Percentiles rank a stretch among this genome's conserved stretches.
Conservation (phyloP, 2,329 filamentous ascomycete species). For the Shiraia bambusicola region DNA sequence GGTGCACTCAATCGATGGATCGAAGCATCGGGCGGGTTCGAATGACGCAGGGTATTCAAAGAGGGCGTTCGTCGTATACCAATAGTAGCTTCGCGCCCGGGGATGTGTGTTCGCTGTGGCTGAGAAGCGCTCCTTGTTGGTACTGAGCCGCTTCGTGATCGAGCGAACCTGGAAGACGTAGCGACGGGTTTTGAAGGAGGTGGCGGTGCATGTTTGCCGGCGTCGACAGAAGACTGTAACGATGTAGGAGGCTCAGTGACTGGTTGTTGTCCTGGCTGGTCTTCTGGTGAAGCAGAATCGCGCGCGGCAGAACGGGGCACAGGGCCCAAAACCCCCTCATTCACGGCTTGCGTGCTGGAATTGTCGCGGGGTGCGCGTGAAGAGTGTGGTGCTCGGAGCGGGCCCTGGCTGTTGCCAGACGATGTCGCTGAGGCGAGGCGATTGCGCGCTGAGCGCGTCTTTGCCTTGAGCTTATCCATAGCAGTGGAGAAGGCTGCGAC, state of each 20-base stretch:
- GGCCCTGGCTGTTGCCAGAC: conserved; percentile 26
- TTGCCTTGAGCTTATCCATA: conserved; percentile 40
- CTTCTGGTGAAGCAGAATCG: conserved; percentile 33
- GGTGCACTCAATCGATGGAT: conserved; percentile 26
- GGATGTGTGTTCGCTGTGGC: conserved; percentile 28
- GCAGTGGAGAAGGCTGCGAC: not conserved
- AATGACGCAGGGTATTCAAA: conserved; percentile 24
- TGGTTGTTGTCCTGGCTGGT: conserved; percentile 22
- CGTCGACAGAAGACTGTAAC: conserved; percentile 40
- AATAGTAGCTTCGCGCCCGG: conserved; percentile 38
- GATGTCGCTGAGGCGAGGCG: conserved; percentile 31
- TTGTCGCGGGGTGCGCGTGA: conserved; percentile 35
- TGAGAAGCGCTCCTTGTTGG: conserved; percentile 19
- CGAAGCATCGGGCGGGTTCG: conserved; percentile 23
- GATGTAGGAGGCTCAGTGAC: conserved; percentile 36
- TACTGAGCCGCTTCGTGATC: conserved; percentile 33
- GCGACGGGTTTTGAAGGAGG: conserved; percentile 24
- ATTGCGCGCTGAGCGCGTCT: conserved; percentile 40
- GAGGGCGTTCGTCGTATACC: conserved; percentile 40
- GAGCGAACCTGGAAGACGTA: conserved; percentile 18
- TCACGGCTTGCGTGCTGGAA: conserved; percentile 34
- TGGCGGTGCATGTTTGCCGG: conserved; percentile 31
- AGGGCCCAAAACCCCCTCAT: conserved; percentile 33
- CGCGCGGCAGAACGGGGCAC: conserved; percentile 34
- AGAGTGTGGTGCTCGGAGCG: conserved; percentile 32